Base-by-base conservation (phyloP, 148 eudicot genomes). In the Heliosperma pusillum region DNA sequence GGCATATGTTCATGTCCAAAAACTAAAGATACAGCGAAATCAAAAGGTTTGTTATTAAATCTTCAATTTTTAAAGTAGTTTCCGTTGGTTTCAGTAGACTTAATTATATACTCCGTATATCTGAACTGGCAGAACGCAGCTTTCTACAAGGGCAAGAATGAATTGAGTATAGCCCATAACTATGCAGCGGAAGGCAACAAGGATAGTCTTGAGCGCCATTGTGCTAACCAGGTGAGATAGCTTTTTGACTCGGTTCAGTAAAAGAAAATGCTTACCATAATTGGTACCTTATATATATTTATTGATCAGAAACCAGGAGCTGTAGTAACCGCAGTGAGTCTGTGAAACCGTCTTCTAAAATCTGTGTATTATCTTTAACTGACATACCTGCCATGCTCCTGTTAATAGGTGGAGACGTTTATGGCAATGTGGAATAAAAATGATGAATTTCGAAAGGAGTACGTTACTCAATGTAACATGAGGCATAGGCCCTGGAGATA, bases 11-110 rank as follows among this genome's bases (percentile, higher is more conserved):
- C 75, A 86, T 50, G 72, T 83, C 56, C 84, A 59, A 77, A 74
- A 45, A 42, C 80, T 90, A 70, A 87, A 72, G 85, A 83, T 44
- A 64, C 86, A 85, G 75, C 79, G 73, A 55, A 77, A 74, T 52
- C 88, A 84, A 72, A 90, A 91, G 98, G 98, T 94, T 44, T 72
- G 85, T 78, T 78, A n/a, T n/a, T n/a, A n/a, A n/a, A n/a, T 52
- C 52, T 36, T 73, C 13, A 26, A 16, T 33, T 33, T 33, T 33
- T 33, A 7, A 3, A 33, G 40, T n/a, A n/a, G n/a, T n/a, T n/a
- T n/a, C n/a, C n/a, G n/a, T n/a, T n/a, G n/a, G n/a, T n/a, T n/a
- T n/a, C n/a, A n/a, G n/a, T n/a, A n/a, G n/a, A n/a, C n/a, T n/a
- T n/a, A n/a, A n/a, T n/a, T n/a, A n/a, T n/a, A n/a, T n/a, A n/a